Conservation (phyloP, 1,284 basidiomycete genomes). For the Ustilago bromivora region DNA sequence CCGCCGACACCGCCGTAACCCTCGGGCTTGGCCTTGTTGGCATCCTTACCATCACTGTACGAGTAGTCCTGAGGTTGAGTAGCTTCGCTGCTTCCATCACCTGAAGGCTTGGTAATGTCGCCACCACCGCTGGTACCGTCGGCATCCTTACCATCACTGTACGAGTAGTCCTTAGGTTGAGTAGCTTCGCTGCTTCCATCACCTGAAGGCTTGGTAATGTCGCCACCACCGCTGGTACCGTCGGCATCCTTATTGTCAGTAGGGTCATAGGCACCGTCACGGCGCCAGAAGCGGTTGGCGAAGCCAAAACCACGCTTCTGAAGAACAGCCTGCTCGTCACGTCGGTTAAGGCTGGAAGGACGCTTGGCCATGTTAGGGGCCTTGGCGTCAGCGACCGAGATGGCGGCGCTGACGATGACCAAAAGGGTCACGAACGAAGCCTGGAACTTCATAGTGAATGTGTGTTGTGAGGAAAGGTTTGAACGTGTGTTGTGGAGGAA, state of each 20-base stretch:
- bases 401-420: constrained; percentile 47
- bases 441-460: constrained; percentile 44
- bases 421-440: constrained; percentile 43
- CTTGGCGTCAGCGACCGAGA: constrained; percentile 49
- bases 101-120: constrained; percentile 6
- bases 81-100: neutral
- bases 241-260: constrained; percentile 7
- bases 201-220: too few species aligned
- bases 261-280: constrained; percentile 21
- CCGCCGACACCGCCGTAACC: neutral
- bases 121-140: too few species aligned
- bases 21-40: neutral
- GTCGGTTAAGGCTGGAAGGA: constrained; percentile 35
- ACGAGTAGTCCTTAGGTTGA: too few species aligned
- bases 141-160: too few species aligned
- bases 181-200: too few species aligned
- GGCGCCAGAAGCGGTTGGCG: constrained; percentile 34
- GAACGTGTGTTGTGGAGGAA: constrained; percentile 14
- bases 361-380: constrained; percentile 30
- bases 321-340: constrained; percentile 27
- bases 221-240: neutral
- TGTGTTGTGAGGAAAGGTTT: constrained; percentile 1
- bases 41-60: neutral
- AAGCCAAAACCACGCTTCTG: constrained; percentile 35
- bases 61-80: constrained; percentile 16